Conservation (phyloP, 2,329 filamentous ascomycete genomes). For the Epichloe aotearoae region DNA sequence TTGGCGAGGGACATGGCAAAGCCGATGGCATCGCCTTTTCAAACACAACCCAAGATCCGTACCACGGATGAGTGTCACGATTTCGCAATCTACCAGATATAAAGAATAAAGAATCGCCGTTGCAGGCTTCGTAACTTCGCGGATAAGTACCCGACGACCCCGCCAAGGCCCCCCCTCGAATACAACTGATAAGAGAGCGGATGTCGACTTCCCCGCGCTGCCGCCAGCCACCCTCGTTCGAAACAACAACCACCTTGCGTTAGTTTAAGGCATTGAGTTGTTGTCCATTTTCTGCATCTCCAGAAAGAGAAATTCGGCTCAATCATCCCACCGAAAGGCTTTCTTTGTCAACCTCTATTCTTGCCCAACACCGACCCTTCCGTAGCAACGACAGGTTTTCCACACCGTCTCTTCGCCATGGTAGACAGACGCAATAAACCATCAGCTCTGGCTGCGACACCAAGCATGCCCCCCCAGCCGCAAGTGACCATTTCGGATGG, state of each 20-base stretch:
- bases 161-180: not conserved
- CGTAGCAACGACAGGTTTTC: not conserved
- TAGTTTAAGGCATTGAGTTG: not conserved
- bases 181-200: not conserved
- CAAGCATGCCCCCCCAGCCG: slow-evolving; percentile 62
- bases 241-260: not conserved
- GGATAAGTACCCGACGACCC: no score
- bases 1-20: no score
- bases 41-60: no score
- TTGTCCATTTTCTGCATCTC: not conserved
- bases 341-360: not conserved
- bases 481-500: slow-evolving; percentile 62
- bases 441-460: slow-evolving; percentile 59
- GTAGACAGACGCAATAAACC: slow-evolving; percentile 82
- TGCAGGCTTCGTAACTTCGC: no score
- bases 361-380: not conserved
- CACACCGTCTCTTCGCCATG: slow-evolving; percentile 27
- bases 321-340: not conserved
- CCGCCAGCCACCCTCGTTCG: not conserved
- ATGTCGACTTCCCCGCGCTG: not conserved
- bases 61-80: no score
- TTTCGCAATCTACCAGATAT: no score
- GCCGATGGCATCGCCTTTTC: no score
- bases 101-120: no score
- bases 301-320: not conserved